Percentiles rank a stretch among this genome's conserved stretches.
Conservation (phyloP, 768 basidiomycete species). For the Tulasnella sp. region DNA sequence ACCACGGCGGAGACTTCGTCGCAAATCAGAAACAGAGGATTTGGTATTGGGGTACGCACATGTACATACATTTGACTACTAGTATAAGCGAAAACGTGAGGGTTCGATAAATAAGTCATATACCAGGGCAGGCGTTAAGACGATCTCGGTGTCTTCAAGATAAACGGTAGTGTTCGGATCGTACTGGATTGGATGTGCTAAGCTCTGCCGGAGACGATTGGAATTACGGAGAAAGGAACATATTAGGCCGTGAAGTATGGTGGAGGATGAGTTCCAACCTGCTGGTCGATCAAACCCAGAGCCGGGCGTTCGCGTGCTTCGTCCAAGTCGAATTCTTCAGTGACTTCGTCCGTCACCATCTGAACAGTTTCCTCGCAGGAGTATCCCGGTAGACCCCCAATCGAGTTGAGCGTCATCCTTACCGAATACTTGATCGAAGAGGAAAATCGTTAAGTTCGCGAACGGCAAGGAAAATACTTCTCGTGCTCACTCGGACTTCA, state of each 20-base stretch:
- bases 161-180: neutral
- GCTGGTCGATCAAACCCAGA: neutral
- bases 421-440: neutral
- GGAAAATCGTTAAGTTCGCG: neutral
- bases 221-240: neutral
- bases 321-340: neutral
- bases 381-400: neutral
- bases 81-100: neutral
- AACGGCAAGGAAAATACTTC: neutral
- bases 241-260: neutral
- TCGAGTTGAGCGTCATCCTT: neutral
- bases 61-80: neutral
- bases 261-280: neutral
- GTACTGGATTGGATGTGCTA: neutral
- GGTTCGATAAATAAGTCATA: neutral
- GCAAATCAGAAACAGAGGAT: neutral
- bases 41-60: neutral
- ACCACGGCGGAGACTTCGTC: neutral
- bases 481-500: neutral
- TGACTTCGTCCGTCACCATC: neutral
- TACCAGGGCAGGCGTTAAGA: neutral
- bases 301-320: constrained; percentile 5
- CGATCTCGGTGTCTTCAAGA: neutral
- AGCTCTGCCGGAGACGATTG: neutral
- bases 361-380: neutral